Conservation (phyloP, 805 yeast species). For the fission yeast (Schizosaccharomyces pombe) region DNA sequence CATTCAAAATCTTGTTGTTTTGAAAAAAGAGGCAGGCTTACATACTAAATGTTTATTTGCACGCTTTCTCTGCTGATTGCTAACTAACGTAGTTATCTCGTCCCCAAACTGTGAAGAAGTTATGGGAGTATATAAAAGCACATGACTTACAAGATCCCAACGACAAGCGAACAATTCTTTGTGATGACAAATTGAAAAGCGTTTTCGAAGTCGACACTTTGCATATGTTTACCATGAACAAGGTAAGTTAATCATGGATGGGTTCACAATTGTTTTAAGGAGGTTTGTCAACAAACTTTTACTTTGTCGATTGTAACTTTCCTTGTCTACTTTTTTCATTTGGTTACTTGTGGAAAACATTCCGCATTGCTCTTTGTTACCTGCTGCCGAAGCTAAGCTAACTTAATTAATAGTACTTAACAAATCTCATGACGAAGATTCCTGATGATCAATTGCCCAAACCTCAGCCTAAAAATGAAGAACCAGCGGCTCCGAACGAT, state of each 20-base stretch:
- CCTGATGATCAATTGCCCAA: not conserved
- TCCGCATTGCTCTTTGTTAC: too few relatives aligned
- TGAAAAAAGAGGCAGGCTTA: not conserved
- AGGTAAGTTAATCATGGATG: conserved; percentile 5
- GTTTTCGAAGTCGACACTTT: conserved; percentile 29
- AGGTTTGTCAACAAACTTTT: too few relatives aligned
- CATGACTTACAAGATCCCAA: conserved; percentile 40
- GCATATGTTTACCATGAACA: conserved; percentile 14
- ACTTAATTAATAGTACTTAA: not conserved
- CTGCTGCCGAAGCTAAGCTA: too few relatives aligned
- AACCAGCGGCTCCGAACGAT: not conserved
- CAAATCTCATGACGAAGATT: not conserved
- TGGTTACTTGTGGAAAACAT: too few relatives aligned
- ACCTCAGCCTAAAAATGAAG: not conserved
- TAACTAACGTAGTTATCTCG: conserved; percentile 23
- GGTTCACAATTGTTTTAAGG: not conserved
- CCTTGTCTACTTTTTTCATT: too few relatives aligned
- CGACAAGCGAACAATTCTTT: conserved; percentile 39
- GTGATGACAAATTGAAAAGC: conserved; percentile 33
- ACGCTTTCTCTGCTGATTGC: not conserved
- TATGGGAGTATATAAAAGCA: conserved; percentile 50
- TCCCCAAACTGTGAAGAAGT: conserved; percentile 42
- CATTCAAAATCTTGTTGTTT: not conserved
- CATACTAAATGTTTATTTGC: not conserved
- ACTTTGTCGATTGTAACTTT: too few relatives aligned